phyloP scores from a whole-genome alignment of 2,329 filamentous ascomycete genomes.

The Sarocladium brachiariae region DNA sequence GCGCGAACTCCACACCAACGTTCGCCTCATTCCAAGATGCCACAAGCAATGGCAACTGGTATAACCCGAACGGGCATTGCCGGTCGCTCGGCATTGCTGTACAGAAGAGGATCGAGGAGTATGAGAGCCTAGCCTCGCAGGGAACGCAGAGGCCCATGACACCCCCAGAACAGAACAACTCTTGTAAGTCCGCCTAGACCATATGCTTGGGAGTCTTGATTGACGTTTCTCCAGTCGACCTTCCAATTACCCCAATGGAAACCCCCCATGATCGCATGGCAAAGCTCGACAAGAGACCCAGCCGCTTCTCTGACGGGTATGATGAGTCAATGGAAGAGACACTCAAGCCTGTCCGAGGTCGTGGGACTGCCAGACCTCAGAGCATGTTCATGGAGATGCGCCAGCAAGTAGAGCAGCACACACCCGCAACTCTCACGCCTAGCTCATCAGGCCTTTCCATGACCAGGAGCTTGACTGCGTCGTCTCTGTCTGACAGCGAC shows the following conservation, averaged over 20 bases:
- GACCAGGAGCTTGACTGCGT: conserved; percentile 4
- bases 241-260: conserved; percentile 61
- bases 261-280: conserved; percentile 47
- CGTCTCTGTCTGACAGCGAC: neutral
- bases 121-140: conserved; percentile 45
- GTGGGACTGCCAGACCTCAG: conserved; percentile 28
- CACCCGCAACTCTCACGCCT: neutral
- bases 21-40: conserved; percentile 11
- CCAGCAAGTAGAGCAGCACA: conserved; percentile 1
- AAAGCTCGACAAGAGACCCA: conserved; percentile 35
- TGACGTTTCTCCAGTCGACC: conserved; percentile 40
- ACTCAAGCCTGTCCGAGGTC: conserved; percentile 41
- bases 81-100: conserved; percentile 54
- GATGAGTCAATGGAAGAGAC: conserved; percentile 63
- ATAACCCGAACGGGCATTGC: conserved; percentile 30
- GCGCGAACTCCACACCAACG: conserved; percentile 1
- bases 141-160: conserved; percentile 49
- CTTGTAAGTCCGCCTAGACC: conserved; percentile 40
- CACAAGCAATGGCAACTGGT: conserved; percentile 44
- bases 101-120: conserved; percentile 52
- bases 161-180: conserved; percentile 52
- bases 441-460: conserved; percentile 3
- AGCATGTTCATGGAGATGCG: conserved; percentile 2
- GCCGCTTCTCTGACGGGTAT: conserved; percentile 52
- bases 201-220: conserved; percentile 8